Evolutionary conservation across 768 basidiomycete genomes (phyloP).

Genomic region (Amylocystis lapponica): DNA sequence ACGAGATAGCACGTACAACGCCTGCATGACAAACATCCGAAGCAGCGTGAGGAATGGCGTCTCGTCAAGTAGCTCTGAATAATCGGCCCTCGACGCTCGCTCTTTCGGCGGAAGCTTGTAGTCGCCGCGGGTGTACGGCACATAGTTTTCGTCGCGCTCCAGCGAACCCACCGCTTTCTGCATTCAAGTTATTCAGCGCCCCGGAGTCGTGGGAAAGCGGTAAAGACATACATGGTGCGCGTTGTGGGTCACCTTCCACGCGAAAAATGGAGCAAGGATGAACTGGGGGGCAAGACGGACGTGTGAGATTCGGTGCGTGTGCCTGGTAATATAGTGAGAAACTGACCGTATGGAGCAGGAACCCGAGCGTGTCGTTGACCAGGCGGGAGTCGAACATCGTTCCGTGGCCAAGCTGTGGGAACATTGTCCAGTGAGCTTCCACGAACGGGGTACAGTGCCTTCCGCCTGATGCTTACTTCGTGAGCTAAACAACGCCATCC

Average conservation of each 20-base stretch:
- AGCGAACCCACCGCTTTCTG: conserved; percentile 24
- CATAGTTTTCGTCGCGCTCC: conserved; percentile 28
- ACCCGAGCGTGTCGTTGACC: conserved; percentile 24
- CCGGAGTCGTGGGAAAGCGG: neutral
- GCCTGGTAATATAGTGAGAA: too few relatives aligned
- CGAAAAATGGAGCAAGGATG: conserved; percentile 25
- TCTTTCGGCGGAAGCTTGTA: conserved; percentile 21
- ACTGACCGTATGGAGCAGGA: conserved; percentile 23
- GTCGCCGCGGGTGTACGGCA: conserved; percentile 20
- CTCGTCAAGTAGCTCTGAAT: conserved; percentile 26
- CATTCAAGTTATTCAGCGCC: neutral
- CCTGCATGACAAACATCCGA: conserved; percentile 24
- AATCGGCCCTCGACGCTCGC: conserved; percentile 19
- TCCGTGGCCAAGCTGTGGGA: conserved; percentile 23
- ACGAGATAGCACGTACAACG: conserved; percentile 12
- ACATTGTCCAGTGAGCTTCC: neutral
- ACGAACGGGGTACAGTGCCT: too few relatives aligned
- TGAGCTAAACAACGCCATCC: conserved; percentile 10
- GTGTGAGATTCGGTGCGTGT: neutral
- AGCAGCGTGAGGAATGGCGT: conserved; percentile 23
- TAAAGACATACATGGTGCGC: conserved; percentile 22
- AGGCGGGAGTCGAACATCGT: conserved; percentile 19
- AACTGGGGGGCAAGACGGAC: conserved; percentile 12
- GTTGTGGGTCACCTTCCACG: conserved; percentile 26
- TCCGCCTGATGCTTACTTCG: conserved; percentile 15